Conservation (phyloP, 2,329 filamentous ascomycete species). For the Scedosporium boydii region DNA sequence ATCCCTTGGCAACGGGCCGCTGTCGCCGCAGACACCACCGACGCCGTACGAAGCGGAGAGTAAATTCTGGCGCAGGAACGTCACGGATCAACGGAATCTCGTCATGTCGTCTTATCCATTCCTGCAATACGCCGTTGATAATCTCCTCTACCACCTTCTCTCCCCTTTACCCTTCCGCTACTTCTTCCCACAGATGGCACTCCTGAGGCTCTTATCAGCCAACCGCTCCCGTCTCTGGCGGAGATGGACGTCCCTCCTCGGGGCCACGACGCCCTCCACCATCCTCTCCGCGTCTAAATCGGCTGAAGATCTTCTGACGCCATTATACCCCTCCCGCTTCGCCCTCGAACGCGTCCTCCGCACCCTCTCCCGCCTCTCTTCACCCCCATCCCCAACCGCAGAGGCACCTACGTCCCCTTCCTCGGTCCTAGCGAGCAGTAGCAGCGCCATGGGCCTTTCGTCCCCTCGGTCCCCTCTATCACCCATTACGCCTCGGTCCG, state of each 20-base stretch:
- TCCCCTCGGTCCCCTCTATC: not conserved
- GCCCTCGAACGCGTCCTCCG: conserved; percentile 21
- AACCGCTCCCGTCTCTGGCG: conserved; percentile 21
- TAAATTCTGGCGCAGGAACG: conserved; percentile 11
- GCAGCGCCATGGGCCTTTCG: not conserved
- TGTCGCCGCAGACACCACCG: not conserved
- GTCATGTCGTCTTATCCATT: conserved; percentile 21
- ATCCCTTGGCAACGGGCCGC: conserved; percentile 14
- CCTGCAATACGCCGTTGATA: conserved; percentile 20
- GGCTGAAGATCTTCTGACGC: conserved; percentile 15
- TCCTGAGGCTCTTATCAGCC: conserved; percentile 15
- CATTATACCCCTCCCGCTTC: conserved; percentile 19
- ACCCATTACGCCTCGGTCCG: not conserved
- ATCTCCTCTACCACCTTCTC: conserved; percentile 22
- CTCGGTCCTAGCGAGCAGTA: not conserved
- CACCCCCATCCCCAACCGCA: not conserved
- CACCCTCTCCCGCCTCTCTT: conserved; percentile 12
- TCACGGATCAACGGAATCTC: conserved; percentile 16
- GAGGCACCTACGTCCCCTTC: not conserved
- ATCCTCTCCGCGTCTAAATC: conserved; percentile 13
- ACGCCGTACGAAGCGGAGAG: not conserved
- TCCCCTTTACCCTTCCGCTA: conserved; percentile 18
- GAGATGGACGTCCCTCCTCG: conserved; percentile 21
- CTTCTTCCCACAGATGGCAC: conserved; percentile 19
- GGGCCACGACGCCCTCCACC: conserved; percentile 11